These are phyloP conservation scores for Pleurotus ostreatus DNA, from an alignment of 768 basidiomycete genomes.

Conservation along the genomic window DNA sequence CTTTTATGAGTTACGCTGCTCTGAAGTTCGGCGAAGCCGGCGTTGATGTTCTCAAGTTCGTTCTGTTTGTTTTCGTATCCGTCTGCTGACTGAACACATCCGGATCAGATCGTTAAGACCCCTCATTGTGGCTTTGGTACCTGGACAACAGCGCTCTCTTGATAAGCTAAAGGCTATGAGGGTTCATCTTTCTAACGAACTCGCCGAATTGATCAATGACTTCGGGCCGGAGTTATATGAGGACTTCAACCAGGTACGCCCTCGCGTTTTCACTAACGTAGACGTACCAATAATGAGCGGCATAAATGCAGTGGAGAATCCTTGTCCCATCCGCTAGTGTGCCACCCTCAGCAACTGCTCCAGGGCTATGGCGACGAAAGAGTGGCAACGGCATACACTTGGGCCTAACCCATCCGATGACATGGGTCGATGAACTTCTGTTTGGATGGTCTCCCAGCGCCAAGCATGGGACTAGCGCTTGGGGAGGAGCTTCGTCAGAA, in stretches of 20 bases:
- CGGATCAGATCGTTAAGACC: slow-evolving; percentile 78
- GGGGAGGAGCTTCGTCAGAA: slow-evolving; percentile 58
- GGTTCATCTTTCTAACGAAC: slow-evolving; percentile 74
- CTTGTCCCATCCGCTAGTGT: slow-evolving; percentile 80
- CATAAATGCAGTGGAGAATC: slow-evolving; percentile 59
- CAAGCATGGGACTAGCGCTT: slow-evolving; percentile 79
- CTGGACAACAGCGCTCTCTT: slow-evolving; percentile 82
- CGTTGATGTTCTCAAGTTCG: slow-evolving; percentile 94
- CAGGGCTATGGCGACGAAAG: slow-evolving; percentile 77
- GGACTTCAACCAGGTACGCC: slow-evolving; percentile 75
- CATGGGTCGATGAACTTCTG: slow-evolving; percentile 90
- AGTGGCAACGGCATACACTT: slow-evolving; percentile 61
- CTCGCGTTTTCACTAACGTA: slow-evolving; percentile 3
- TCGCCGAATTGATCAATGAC: slow-evolving; percentile 79
- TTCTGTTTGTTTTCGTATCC: slow-evolving; percentile 8
- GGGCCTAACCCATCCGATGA: slow-evolving; percentile 87
- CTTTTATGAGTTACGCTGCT: slow-evolving; percentile 88
- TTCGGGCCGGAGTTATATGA: slow-evolving; percentile 85
- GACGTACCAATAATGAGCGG: slow-evolving; percentile 8
- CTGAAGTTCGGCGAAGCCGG: slow-evolving; percentile 98
- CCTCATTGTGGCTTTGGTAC: slow-evolving; percentile 80
- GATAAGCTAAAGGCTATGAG: slow-evolving; percentile 74
- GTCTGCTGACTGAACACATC: slow-evolving; percentile 3
- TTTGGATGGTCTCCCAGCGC: slow-evolving; percentile 89
- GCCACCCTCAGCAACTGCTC: slow-evolving; percentile 72